Evolutionary conservation across 2,329 filamentous ascomycete species (phyloP).

Genomic region (Microascus cirrosus): DNA sequence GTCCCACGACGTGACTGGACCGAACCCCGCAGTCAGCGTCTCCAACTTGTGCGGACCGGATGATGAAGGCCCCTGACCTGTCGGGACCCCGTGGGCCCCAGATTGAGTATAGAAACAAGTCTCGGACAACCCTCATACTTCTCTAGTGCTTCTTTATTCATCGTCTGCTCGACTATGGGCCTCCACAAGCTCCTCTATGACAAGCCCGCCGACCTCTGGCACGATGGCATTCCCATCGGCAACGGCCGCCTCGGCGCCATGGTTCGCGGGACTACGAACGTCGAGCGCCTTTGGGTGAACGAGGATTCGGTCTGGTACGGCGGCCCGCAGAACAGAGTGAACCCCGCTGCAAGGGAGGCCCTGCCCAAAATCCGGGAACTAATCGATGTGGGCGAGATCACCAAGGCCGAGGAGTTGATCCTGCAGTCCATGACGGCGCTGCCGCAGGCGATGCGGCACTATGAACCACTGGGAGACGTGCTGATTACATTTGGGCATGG

Average conservation of each 20-base stretch:
- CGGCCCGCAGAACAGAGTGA: slow-evolving; percentile 28
- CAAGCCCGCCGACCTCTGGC: too few species aligned
- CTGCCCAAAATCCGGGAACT: not conserved
- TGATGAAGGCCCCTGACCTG: too few species aligned
- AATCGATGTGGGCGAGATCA: not conserved
- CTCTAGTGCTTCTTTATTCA: too few species aligned
- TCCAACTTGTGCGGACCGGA: too few species aligned
- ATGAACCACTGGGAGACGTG: slow-evolving; percentile 18
- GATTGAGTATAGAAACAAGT: too few species aligned
- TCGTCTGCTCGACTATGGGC: too few species aligned
- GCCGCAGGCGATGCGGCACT: not conserved
- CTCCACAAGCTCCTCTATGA: too few species aligned
- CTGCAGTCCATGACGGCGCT: not conserved
- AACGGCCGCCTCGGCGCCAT: slow-evolving; percentile 32
- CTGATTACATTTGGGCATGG: slow-evolving; percentile 25
- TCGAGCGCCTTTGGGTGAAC: slow-evolving; percentile 30
- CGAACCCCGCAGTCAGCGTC: too few species aligned
- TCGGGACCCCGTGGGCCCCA: too few species aligned
- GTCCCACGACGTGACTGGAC: too few species aligned
- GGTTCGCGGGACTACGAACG: slow-evolving; percentile 29
- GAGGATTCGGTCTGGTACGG: slow-evolving; percentile 38
- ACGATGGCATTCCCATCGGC: too few species aligned
- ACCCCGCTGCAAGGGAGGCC: slow-evolving; percentile 15
- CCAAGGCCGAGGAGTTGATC: not conserved
- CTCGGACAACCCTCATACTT: too few species aligned